Conservation (phyloP, 345 rosid species). For the Salix arbutifolia region DNA sequence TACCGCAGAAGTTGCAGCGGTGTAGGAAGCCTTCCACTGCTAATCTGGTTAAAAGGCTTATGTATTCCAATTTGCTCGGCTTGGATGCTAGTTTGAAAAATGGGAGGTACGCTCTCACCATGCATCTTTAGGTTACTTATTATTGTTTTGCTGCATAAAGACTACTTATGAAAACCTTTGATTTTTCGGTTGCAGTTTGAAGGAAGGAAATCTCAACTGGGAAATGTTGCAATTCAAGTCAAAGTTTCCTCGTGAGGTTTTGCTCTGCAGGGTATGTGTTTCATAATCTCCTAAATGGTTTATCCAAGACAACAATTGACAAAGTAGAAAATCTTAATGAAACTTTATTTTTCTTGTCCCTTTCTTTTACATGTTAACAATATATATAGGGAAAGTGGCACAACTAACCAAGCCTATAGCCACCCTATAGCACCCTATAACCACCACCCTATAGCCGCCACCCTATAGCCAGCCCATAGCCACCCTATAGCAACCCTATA, state of each 20-base stretch:
- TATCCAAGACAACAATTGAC: background rate
- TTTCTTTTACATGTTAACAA: too few relatives aligned
- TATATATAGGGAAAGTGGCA: too few relatives aligned
- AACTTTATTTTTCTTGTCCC: too few relatives aligned
- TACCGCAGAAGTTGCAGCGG: constrained; percentile 62
- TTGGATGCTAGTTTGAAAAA: constrained; percentile 69
- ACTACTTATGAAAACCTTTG: background rate
- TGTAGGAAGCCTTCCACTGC: constrained; percentile 84
- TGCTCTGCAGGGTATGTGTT: constrained; percentile 83
- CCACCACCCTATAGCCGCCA: too few relatives aligned
- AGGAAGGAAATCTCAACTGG: constrained; percentile 82
- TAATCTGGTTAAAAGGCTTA: constrained; percentile 62
- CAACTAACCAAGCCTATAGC: too few relatives aligned
- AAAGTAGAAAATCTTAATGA: too few relatives aligned
- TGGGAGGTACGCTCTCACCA: constrained; percentile 54
- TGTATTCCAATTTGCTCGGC: constrained; percentile 71
- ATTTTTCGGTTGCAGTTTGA: constrained; percentile 50
- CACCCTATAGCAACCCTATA: too few relatives aligned
- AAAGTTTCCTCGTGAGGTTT: constrained; percentile 87
- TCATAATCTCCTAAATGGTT: background rate
- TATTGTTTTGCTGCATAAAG: background rate
- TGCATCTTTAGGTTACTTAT: background rate
- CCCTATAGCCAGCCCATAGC: too few relatives aligned
- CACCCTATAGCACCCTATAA: too few relatives aligned
- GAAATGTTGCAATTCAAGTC: constrained; percentile 96